Percentiles rank a stretch among this genome's conserved stretches.
Conservation (phyloP, 306 rosid species). For the Trifolium pratense region DNA sequence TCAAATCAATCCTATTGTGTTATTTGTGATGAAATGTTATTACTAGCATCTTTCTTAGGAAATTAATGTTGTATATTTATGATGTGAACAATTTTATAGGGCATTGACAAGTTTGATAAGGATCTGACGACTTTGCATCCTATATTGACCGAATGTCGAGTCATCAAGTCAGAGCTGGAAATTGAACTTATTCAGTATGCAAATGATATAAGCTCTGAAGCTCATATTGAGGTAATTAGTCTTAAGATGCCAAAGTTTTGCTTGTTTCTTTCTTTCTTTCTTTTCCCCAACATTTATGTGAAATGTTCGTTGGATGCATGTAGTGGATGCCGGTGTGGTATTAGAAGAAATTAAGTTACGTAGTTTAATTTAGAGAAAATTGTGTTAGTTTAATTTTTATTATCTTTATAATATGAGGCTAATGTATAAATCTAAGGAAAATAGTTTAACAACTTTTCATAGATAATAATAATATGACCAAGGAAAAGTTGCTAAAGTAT, state of each 20-base stretch:
- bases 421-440: neutral
- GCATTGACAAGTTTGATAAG: conserved; percentile 66
- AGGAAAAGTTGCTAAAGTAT: neutral
- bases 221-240: conserved; percentile 78
- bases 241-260: conserved; percentile 9
- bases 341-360: neutral
- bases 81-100: conserved; percentile 50
- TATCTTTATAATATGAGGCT: neutral
- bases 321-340: neutral
- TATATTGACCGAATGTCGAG: conserved; percentile 87
- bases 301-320: conserved; percentile 24
- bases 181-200: conserved; percentile 85
- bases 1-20: neutral
- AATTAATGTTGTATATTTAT: conserved; percentile 14
- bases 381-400: neutral
- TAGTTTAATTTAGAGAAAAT: neutral
- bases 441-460: neutral
- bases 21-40: conserved; percentile 1
- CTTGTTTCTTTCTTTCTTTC: conserved; percentile 9
- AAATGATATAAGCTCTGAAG: conserved; percentile 93
- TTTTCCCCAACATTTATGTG: conserved; percentile 12
- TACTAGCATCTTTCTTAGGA: conserved; percentile 10
- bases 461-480: conserved; percentile 36
- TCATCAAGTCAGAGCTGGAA: conserved; percentile 82
- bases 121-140: conserved; percentile 83